Evolutionary conservation across 805 yeast genomes (phyloP).

Genomic region (Cyberlindnera meyerae): DNA sequence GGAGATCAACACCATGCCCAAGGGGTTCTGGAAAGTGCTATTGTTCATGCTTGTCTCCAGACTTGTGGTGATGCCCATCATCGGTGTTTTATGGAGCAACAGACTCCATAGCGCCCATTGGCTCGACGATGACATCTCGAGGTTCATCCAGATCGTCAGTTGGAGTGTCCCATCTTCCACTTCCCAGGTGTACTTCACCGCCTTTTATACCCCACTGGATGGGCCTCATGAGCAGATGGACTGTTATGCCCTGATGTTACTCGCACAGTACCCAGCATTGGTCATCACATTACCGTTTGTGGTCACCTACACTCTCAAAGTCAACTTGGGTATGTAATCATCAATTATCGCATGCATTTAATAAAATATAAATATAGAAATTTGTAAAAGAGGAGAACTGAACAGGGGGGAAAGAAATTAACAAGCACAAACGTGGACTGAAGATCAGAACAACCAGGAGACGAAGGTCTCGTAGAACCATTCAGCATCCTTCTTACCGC

Average conservation of each 20-base stretch:
- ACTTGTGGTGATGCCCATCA: constrained; percentile 68
- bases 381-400: too few species aligned
- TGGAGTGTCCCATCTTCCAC: constrained; percentile 88
- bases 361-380: not conserved
- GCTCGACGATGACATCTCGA: constrained; percentile 53
- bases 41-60: constrained; percentile 51
- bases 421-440: not conserved
- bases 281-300: constrained; percentile 70
- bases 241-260: constrained; percentile 70
- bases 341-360: not conserved
- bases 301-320: constrained; percentile 21
- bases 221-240: constrained; percentile 61
- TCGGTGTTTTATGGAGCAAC: constrained; percentile 68
- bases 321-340: constrained; percentile 7
- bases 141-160: constrained; percentile 68
- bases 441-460: constrained; percentile 43
- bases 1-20: constrained; percentile 51
- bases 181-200: constrained; percentile 80
- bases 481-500: constrained; percentile 30
- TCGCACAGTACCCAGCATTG: constrained; percentile 67
- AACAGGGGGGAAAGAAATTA: not conserved
- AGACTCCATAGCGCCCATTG: constrained; percentile 58
- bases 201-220: constrained; percentile 72
- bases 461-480: constrained; percentile 45
- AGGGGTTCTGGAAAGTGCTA: constrained; percentile 69